Base-by-base conservation (phyloP, 768 basidiomycete species). In the Mrakia gelida region DNA sequence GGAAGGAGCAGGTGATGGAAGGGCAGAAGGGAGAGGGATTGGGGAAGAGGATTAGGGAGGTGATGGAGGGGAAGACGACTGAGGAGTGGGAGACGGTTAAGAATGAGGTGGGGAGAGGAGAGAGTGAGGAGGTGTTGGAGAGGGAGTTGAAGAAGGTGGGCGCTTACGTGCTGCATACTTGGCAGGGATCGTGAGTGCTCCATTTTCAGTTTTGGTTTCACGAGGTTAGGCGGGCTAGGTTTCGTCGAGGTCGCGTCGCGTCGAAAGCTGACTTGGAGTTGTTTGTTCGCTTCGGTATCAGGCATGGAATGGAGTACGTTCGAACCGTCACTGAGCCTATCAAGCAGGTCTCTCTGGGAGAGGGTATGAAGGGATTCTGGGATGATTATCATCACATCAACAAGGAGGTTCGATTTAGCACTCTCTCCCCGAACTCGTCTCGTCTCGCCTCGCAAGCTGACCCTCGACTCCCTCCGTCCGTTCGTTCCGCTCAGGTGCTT, bases 251-350 rank as follows among this genome's bases (percentile, higher is more conserved):
- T 7, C 45, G 32, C 18, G 34, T 30, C 68, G 71, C 4, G 11
- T 26, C 61, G n/a, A n/a, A 26, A 71, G 6, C 32, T 38, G 45
- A 45, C 45, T 9, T 13, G 2, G 9, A 16, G 62, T 80, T 28
- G 65, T 80, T 62, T 77, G 49, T n/a, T 63, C 7, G 43, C 7
- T 59, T 49, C 32, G 28, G 30, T 9, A 59, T 23, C 75, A 87
- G 87, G 49, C 81, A 84, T n/a, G 84, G 86, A 26, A 85, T 86
- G 86, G 87, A 87, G 30, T 86, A 80, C 79, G 84, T 86, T 32
- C 87, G 87, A 80, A 85, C 85, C 28, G 86, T 87, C 49, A 85
- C 86, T 16, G 81, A 81, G 52, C 86, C 86, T 10, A 81, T 85
- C 73, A 83, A 80, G 54, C 84, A 86, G 80, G 84, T 86, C 75